A percentile compares a stretch with the other conserved stretches of the same genome.
phyloP scores from a whole-genome alignment of 2,329 filamentous ascomycete genomes.

The Ophiostoma angusticollis region DNA sequence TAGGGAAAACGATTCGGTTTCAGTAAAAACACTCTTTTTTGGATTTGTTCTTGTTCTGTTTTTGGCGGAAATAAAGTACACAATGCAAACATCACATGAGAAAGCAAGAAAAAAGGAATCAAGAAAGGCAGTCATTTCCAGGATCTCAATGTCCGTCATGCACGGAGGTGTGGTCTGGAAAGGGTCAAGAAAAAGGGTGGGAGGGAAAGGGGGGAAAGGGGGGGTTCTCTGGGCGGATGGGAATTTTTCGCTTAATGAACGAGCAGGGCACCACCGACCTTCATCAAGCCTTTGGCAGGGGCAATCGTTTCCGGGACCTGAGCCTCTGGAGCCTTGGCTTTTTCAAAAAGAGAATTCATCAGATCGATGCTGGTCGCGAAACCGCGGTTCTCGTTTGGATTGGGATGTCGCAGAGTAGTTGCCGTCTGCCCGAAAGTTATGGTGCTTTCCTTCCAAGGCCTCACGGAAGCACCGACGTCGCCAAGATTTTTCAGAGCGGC shows the following conservation, averaged over 20 bases:
- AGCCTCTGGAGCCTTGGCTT: constrained; percentile 46
- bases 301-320: constrained; percentile 36
- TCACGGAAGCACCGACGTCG: constrained; percentile 44
- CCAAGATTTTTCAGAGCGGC: constrained; percentile 50
- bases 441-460: constrained; percentile 24
- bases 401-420: constrained; percentile 20
- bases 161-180: too few species aligned
- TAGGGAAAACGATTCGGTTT: constrained; percentile 30
- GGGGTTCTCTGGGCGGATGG: too few species aligned
- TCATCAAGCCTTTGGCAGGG: constrained; percentile 54
- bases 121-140: background rate
- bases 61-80: constrained; percentile 17
- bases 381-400: constrained; percentile 41
- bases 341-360: constrained; percentile 87
- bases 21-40: constrained; percentile 29
- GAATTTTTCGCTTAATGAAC: constrained; percentile 23
- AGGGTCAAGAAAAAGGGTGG: background rate
- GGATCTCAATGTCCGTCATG: background rate
- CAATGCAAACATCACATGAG: constrained; percentile 13
- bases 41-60: constrained; percentile 1
- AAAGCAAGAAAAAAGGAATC: background rate
- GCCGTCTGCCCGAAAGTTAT: constrained; percentile 18
- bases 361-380: constrained; percentile 86
- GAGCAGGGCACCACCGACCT: constrained; percentile 58
- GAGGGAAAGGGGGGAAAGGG: background rate